phyloP scores from a whole-genome alignment of 2,329 filamentous ascomycete genomes.

The Aspergillus fumigatus region DNA sequence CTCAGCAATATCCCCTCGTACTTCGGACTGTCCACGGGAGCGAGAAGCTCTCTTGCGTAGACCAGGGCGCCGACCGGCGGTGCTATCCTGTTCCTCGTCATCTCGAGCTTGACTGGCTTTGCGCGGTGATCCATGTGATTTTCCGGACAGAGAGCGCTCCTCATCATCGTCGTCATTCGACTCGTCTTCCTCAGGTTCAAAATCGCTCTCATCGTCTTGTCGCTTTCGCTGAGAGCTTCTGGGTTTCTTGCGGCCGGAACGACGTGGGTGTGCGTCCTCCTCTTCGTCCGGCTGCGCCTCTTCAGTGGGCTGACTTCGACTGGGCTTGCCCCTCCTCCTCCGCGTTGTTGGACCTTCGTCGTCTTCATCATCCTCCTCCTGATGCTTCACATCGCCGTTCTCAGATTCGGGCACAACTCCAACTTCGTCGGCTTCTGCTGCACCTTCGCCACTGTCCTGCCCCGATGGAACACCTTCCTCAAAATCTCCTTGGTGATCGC shows the following conservation, averaged over 20 bases:
- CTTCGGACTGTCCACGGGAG: conserved; percentile 41
- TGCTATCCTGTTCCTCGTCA: conserved; percentile 45
- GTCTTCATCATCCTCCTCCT: conserved; percentile 49
- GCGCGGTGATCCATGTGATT: conserved; percentile 40
- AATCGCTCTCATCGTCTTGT: conserved; percentile 58
- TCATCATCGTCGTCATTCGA: conserved; percentile 50
- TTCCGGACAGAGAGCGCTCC: conserved; percentile 45
- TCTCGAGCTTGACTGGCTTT: conserved; percentile 39
- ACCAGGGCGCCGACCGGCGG: conserved; percentile 48
- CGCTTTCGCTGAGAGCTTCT: conserved; percentile 43
- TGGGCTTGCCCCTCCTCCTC: conserved; percentile 39
- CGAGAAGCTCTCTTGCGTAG: conserved; percentile 48
- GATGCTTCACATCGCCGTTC: conserved; percentile 35
- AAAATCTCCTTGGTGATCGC: conserved; percentile 32
- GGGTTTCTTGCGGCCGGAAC: conserved; percentile 38
- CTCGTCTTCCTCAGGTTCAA: conserved; percentile 56
- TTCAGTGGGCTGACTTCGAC: conserved; percentile 20
- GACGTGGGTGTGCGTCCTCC: conserved; percentile 29
- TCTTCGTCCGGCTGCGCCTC: conserved; percentile 29
- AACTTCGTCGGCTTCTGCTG: conserved; percentile 31
- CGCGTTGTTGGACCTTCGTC: conserved; percentile 51
- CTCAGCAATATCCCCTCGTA: conserved; percentile 48
- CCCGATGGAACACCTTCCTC: conserved; percentile 28
- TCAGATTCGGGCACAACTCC: conserved; percentile 40
- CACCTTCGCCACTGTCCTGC: conserved; percentile 16